phyloP scores from a whole-genome alignment of 2,329 filamentous ascomycete species.

The Aspergillus aculeatinus region DNA sequence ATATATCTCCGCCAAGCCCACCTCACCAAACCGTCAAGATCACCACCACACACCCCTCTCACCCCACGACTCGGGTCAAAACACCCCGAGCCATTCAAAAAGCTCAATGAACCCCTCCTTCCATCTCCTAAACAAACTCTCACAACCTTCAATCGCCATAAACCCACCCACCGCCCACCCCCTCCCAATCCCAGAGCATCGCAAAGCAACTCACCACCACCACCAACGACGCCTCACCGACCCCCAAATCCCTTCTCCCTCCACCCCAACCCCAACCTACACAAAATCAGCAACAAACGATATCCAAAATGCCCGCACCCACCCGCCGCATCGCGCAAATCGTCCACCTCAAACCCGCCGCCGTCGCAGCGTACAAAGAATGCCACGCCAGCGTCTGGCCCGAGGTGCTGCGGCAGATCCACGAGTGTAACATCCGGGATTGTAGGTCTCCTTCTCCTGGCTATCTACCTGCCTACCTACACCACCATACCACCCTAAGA shows the following conservation, averaged over 20 bases:
- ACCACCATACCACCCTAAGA: too few species aligned
- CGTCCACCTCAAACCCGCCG: slow-evolving; percentile 67
- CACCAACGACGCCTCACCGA: not conserved
- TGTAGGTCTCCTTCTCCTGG: slow-evolving; percentile 46
- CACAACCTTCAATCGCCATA: too few species aligned
- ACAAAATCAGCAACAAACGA: slow-evolving; percentile 4
- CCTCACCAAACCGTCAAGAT: too few species aligned
- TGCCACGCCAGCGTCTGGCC: slow-evolving; percentile 75
- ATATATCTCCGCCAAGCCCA: too few species aligned
- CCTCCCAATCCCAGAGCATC: too few species aligned
- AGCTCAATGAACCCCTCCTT: too few species aligned
- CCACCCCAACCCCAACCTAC: not conserved
- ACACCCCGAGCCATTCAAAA: slow-evolving; percentile 16
- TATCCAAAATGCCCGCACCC: slow-evolving; percentile 13
- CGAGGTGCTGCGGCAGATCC: slow-evolving; percentile 72
- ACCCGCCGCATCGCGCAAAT: slow-evolving; percentile 64
- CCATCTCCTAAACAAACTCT: too few species aligned
- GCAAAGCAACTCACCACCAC: slow-evolving; percentile 5
- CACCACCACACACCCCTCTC: too few species aligned
- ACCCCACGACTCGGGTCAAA: slow-evolving; percentile 23
- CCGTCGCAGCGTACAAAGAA: slow-evolving; percentile 68
- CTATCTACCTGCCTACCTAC: too few species aligned
- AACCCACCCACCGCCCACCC: too few species aligned
- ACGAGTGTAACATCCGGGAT: slow-evolving; percentile 71
- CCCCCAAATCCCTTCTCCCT: not conserved